Evolutionary conservation across 2,329 filamentous ascomycete genomes (phyloP), one percentile per base, ranked within the genome.

Genomic region (Metarhizium humberi): DNA sequence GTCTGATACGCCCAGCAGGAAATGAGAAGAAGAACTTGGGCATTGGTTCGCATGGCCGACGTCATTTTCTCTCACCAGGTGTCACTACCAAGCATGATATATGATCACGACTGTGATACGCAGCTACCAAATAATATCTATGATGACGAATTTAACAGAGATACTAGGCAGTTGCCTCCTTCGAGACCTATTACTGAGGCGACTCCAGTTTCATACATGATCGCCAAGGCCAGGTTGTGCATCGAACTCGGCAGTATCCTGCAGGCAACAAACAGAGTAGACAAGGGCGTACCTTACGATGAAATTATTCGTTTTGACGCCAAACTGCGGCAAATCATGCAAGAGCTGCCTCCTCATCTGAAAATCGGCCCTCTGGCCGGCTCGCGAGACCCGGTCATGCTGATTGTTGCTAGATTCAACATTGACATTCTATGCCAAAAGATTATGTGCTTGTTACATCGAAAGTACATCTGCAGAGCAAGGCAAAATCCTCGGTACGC

Each of bases 341-440:
- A 86, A 38, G 80, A 86, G 55, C 79, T 95, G 51, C 90, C 94
- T 1, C 86, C 89, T 3, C 88, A 95, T 68, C 76, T 97, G 36
- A 86, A 84, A 62, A 77, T 95, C 61, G 84, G 86, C 36, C 79
- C 86, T 0, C 78, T 95, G 56, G 86, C 92, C 56, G 86, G 90
- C 55, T 85, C 82, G 4, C 78, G 85, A 50, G 92, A 96, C 63
- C 85, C 95, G 18, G 84, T 94, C 68, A 88, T 90, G 30, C 80
- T 94, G 57, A 85, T 96, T 56, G 87, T 95, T 74, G 87, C 92
- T 52, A 85, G 92, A 32, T 92, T 91, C 67, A 88, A 87, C 55
- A 75, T 96, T 36, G 89, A 94, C 58, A 86, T 94, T 51, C 73
- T 96, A 5, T 95, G 91, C 66, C 85, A 95, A 60, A 96, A 95